A percentile compares a stretch with the other conserved stretches of the same genome.
Conservation (phyloP, 768 basidiomycete species). For the Lactifluus piperatus region DNA sequence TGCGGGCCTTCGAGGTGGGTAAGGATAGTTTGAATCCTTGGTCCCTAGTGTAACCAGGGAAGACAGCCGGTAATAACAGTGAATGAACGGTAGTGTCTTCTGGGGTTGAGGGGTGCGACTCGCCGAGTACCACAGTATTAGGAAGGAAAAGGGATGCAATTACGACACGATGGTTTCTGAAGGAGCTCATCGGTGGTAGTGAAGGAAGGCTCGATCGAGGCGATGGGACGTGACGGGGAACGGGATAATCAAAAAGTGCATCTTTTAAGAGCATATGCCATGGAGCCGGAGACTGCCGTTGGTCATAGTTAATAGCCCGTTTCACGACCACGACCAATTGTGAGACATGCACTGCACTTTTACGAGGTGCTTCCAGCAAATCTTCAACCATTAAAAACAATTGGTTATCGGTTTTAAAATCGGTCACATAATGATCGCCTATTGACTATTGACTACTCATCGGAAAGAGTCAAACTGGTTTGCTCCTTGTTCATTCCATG, state of each 20-base stretch:
- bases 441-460: neutral
- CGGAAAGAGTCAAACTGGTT: neutral
- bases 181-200: conserved; percentile 45
- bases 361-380: no score
- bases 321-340: no score
- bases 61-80: conserved; percentile 16
- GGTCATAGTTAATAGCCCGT: neutral
- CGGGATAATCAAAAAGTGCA: neutral
- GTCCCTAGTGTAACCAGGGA: conserved; percentile 8
- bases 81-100: conserved; percentile 25
- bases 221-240: neutral
- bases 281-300: conserved; percentile 9
- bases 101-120: conserved; percentile 47
- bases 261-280: conserved; percentile 1
- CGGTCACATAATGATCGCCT: no score
- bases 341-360: no score
- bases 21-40: conserved; percentile 16
- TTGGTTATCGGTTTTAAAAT: no score
- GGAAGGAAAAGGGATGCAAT: conserved; percentile 84
- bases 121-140: conserved; percentile 55
- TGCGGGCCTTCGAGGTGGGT: conserved; percentile 20
- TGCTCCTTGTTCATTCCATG: conserved; percentile 2
- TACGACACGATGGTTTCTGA: conserved; percentile 64
- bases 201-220: neutral
- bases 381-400: no score